Evolutionary conservation across 2,329 filamentous ascomycete genomes (phyloP), one percentile per base, ranked within the genome.

Genomic region (Coleophoma cylindrospora): DNA sequence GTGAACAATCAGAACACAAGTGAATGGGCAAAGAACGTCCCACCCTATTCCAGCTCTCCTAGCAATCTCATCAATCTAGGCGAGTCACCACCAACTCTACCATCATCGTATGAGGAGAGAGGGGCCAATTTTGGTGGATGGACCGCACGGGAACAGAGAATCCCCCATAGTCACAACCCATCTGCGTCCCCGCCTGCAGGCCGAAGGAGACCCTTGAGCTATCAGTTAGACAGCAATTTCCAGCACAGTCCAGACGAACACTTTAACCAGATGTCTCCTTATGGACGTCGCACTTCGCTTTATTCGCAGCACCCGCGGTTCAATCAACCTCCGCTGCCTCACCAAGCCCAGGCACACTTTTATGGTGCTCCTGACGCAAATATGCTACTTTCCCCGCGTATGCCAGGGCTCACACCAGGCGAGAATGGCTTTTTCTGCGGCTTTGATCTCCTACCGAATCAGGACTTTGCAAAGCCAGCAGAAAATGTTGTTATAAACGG

Each of bases 361-460:
- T 91, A 90, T 64, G 79, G 84, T 41, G 77, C 83, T 0, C 86
- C 87, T 1, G 86, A 91, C 56, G 74, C 91, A 33, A 86, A 92
- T 57, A 73, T 82, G 38, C 71, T 74, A 6, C 61, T 85, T 44
- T 64, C 70, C 57, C 71, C 71, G 48, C 68, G 72, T 14, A 73
- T 72, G 40, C 70, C 76, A 15, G 79, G 78, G 10, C 72, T 85
- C 61, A 77, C 77, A 56, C 78, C 84, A 2, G 84, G 84, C 3
- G 81, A 85, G 36, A 79, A 79, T 41, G 89, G 87, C 8, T 90
- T 87, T 58, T 89, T 86, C 64, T 94, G 89, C 64, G 84, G 86
- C 6, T 91, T 95, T 60, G 91, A 96, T 65, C 83, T 76, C 2
- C 73, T 95, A 40, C 66, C 70, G 58, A 14, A 61, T 68, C 49